phyloP scores from a whole-genome alignment of 495 filamentous ascomycete species.

The Trichoderma gamsii region DNA sequence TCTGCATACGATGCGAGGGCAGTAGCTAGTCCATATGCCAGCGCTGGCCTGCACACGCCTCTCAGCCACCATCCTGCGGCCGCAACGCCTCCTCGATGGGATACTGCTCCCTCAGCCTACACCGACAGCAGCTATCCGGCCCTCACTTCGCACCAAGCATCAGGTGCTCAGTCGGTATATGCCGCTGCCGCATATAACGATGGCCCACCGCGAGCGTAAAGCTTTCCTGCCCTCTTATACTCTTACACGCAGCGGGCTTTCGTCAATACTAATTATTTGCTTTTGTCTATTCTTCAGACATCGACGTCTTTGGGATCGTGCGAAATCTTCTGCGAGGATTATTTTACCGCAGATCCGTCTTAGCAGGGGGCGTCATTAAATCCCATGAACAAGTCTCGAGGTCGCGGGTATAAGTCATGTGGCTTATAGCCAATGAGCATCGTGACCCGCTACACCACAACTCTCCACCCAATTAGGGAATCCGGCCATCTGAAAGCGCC shows the following conservation, averaged over 20 bases:
- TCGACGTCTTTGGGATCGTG: too few relatives aligned
- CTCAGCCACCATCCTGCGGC: constrained; percentile 27
- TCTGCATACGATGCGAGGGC: constrained; percentile 13
- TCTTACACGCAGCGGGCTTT: too few relatives aligned
- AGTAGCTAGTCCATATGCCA: constrained; percentile 20
- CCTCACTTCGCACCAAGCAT: constrained; percentile 26
- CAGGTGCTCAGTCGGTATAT: constrained; percentile 32
- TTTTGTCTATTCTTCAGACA: too few relatives aligned
- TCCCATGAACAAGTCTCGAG: constrained; percentile 5
- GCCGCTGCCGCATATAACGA: constrained; percentile 36
- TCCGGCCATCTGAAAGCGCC: neutral
- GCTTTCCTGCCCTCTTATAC: neutral
- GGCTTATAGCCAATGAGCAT: neutral
- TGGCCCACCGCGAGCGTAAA: constrained; percentile 36
- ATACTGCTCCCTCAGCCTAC: constrained; percentile 25
- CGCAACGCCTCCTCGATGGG: constrained; percentile 33
- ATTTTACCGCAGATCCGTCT: neutral
- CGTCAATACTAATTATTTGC: too few relatives aligned
- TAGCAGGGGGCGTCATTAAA: neutral
- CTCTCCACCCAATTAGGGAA: neutral
- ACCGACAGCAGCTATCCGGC: constrained; percentile 29
- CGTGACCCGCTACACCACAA: neutral
- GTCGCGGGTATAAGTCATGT: constrained; percentile 5
- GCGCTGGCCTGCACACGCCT: constrained; percentile 20
- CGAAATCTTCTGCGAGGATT: too few relatives aligned